Conservation (phyloP, 2,329 filamentous ascomycete species). For the Didymella lethalis region DNA sequence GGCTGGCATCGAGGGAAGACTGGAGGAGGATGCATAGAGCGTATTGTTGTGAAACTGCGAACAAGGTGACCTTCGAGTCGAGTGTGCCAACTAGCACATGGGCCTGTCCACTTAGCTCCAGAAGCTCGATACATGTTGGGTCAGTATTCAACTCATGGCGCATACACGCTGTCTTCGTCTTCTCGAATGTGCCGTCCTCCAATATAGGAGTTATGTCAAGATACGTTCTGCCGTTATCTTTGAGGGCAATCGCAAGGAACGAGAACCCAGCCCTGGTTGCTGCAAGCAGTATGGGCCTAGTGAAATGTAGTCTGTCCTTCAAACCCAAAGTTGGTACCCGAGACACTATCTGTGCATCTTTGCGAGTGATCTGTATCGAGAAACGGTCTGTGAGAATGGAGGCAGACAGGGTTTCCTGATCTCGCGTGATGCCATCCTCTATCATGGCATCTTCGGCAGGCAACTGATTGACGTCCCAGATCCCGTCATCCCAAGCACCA, state of each 20-base stretch:
- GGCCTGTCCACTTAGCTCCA: conserved; percentile 28
- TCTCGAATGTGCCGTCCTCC: conserved; percentile 28
- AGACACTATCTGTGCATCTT: conserved; percentile 35
- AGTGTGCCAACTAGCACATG: conserved; percentile 43
- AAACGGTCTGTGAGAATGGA: conserved; percentile 30
- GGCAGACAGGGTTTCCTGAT: conserved; percentile 44
- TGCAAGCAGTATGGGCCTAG: conserved; percentile 32
- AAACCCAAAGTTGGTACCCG: conserved; percentile 25
- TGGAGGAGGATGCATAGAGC: conserved; percentile 22
- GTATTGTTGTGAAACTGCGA: conserved; percentile 26
- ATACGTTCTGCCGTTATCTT: conserved; percentile 31
- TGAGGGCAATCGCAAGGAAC: conserved; percentile 33
- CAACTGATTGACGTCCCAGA: conserved; percentile 39
- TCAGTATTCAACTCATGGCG: conserved; percentile 35
- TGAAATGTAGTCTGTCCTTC: conserved; percentile 29
- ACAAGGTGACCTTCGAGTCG: conserved; percentile 34
- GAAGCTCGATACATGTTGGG: conserved; percentile 46
- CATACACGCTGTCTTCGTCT: conserved; percentile 4
- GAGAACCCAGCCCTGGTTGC: conserved; percentile 27
- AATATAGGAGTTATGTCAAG: conserved; percentile 32
- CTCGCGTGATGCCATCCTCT: conserved; percentile 38
- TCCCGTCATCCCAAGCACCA: conserved; percentile 36
- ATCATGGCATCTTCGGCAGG: conserved; percentile 29
- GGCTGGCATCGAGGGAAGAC: conserved; percentile 18
- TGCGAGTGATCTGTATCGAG: conserved; percentile 44